Evolutionary conservation across 306 rosid species (phyloP).

Genomic region (Argentina anserina): DNA sequence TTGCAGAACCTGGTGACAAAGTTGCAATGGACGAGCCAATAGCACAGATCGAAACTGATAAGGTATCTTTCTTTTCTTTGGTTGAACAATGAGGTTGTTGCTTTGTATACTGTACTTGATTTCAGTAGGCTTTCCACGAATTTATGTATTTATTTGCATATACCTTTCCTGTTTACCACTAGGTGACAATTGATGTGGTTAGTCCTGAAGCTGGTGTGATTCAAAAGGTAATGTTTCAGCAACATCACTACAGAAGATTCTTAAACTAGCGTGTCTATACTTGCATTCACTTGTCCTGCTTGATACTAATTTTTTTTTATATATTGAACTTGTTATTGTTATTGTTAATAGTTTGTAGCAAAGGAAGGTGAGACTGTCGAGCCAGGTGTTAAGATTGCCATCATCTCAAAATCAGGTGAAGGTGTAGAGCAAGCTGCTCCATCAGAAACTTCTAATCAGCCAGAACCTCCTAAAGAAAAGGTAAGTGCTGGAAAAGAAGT

Average conservation of each 20-base stretch:
- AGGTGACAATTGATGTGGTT: slow-evolving; percentile 68
- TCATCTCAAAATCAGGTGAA: slow-evolving; percentile 55
- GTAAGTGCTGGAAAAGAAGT: slow-evolving; percentile 28
- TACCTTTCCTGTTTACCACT: slow-evolving; percentile 10
- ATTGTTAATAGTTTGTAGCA: slow-evolving; percentile 42
- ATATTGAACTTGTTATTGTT: slow-evolving; percentile 1
- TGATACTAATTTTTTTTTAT: slow-evolving; percentile 6
- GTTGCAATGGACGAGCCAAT: slow-evolving; percentile 55
- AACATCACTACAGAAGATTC: not conserved
- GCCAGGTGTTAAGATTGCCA: slow-evolving; percentile 58
- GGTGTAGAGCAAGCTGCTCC: slow-evolving; percentile 38
- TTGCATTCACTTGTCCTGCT: not conserved
- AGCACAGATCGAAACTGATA: slow-evolving; percentile 63
- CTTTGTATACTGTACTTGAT: not conserved
- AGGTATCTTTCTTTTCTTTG: slow-evolving; percentile 28
- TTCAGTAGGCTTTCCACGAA: not conserved
- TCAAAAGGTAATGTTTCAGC: slow-evolving; percentile 33
- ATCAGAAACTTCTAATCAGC: slow-evolving; percentile 36
- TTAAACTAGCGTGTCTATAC: not conserved
- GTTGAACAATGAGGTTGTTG: not conserved
- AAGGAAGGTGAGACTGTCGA: slow-evolving; percentile 59
- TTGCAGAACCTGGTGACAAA: slow-evolving; percentile 59
- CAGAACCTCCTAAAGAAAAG: slow-evolving; percentile 34
- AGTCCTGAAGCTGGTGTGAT: slow-evolving; percentile 59
- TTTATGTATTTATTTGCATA: not conserved